Evolutionary conservation across 2,329 filamentous ascomycete genomes (phyloP), one percentile per base, ranked within the genome.

Genomic region (Blastomyces emzantsi): DNA sequence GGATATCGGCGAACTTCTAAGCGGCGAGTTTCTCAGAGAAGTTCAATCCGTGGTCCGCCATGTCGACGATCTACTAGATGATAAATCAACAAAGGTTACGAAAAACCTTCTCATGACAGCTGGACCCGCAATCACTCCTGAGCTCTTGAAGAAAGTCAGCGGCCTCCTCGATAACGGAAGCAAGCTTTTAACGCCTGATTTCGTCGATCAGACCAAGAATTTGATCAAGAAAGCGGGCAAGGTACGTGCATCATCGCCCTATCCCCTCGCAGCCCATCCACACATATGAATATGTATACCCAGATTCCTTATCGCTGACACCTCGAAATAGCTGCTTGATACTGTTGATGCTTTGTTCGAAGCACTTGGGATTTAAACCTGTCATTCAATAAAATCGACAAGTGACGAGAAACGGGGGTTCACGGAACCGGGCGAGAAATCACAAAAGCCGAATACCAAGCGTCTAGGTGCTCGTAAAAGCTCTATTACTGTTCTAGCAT

Each of bases 171-270:
- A 59, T 17, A 28, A 41, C 5, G 56, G 25, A 19, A 41, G 39
- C 22, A 43, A 41, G 15, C 56, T 59, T 25, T 19, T 45, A 3
- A 8, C 56, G 11, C 11, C 19, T 9, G 39, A 59, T 41, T 59
- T 59, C 56, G 39, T 56, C 11, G 30, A 56, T 39, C 30, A 22
- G 54, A 39, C 30, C 56, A 59, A 45, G 9, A 59, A 59, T 43
- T 45, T 59, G 56, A 59, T 59, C 41, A 30, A 28, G 33, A 59
- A 59, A 39, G 56, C 36, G n/a, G 11, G 56, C 13, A 59, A 59
- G 25, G 56, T 59, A 43, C 6, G 56, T 30, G n/a, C 3, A 19
- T 25, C 17, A 30, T 33, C n/a, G 41, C 25, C 7, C 11, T 43
- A 22, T 49, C 47, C n/a, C n/a, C 7, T 49, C 8, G 3, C 47